Conservation (phyloP, 2,329 filamentous ascomycete genomes). For the Ceratocystis destructans region DNA sequence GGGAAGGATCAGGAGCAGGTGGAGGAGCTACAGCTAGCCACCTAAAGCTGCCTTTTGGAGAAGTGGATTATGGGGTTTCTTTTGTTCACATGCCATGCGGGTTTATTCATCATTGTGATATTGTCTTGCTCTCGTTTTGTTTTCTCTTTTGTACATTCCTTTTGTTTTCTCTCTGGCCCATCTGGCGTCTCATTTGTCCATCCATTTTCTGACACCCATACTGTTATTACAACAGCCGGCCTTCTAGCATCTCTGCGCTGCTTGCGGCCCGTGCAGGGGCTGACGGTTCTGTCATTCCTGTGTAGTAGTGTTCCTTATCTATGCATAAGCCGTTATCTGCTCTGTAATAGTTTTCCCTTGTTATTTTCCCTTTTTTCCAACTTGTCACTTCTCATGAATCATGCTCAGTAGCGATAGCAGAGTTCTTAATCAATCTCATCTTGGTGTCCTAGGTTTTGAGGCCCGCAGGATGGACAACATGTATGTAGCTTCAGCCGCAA, state of each 20-base stretch:
- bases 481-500: neutral
- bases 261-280: neutral
- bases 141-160: neutral
- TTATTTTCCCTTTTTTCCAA: too few species aligned
- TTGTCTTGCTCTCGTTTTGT: neutral
- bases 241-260: neutral
- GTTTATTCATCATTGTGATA: neutral
- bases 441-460: neutral
- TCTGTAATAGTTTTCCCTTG: too few species aligned
- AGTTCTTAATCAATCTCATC: neutral
- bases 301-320: too few species aligned
- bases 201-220: neutral
- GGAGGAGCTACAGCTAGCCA: neutral
- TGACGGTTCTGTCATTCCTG: too few species aligned
- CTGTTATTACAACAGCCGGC: neutral
- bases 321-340: too few species aligned
- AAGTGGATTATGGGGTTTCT: neutral
- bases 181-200: conserved; percentile 3
- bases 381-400: too few species aligned
- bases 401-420: too few species aligned
- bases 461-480: neutral
- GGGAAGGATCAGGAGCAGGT: neutral
- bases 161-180: neutral
- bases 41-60: too few species aligned
- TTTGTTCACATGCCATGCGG: neutral